Evolutionary conservation across 169 alveolate species (phyloP).

Genomic region (Plasmodium inui): DNA sequence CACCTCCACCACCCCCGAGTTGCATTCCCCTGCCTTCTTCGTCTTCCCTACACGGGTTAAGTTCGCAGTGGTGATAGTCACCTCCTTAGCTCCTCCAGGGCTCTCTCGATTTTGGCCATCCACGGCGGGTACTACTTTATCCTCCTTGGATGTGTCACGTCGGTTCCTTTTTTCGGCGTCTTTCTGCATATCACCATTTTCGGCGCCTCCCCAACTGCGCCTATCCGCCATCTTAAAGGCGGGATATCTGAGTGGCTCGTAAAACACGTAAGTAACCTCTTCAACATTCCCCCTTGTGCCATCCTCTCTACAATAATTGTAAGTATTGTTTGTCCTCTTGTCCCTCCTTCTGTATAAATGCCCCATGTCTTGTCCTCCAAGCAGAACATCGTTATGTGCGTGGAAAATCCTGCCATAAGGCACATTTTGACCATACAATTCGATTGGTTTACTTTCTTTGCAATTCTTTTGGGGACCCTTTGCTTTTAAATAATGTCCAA

Average conservation of each 20-base stretch:
- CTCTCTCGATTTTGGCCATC: neutral
- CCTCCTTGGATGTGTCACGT: neutral
- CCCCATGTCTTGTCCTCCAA: neutral
- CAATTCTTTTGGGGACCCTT: neutral
- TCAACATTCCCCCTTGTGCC: neutral
- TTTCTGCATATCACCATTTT: neutral
- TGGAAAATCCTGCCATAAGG: neutral
- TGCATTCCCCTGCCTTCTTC: neutral
- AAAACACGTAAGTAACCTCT: constrained; percentile 10
- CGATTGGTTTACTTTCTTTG: neutral
- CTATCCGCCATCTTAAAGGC: constrained; percentile 50
- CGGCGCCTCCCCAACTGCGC: neutral
- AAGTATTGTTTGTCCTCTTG: neutral
- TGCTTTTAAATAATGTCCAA: constrained; percentile 6
- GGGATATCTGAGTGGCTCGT: constrained; percentile 56
- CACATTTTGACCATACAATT: neutral
- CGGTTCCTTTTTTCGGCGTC: neutral
- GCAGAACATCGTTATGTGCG: neutral
- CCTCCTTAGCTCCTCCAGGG: neutral
- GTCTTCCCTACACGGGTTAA: neutral
- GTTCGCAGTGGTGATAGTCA: neutral
- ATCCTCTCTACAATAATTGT: neutral
- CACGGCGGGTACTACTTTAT: neutral
- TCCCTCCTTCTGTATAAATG: neutral
- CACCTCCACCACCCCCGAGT: neutral